A percentile compares a stretch with the other conserved stretches of the same genome.
These are phyloP conservation scores for Cyberlindnera bimundalis DNA, from an alignment of 805 yeast species.

Conservation along the genomic window DNA sequence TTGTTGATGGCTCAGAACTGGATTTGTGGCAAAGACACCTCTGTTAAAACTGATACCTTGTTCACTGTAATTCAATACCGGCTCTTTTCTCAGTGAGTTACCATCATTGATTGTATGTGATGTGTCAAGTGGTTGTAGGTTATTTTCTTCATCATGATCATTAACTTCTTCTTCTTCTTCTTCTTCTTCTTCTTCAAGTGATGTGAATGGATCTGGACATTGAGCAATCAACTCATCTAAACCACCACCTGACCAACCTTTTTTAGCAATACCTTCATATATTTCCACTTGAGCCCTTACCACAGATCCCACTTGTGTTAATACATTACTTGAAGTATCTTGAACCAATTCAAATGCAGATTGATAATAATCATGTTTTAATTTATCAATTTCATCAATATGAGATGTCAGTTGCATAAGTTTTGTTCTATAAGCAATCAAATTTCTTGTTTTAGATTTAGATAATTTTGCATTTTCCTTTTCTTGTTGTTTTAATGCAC, in stretches of 20 bases:
- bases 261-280: slow-evolving; percentile 74
- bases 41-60: slow-evolving; percentile 17
- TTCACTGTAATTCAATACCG: slow-evolving; percentile 4
- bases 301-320: slow-evolving; percentile 55
- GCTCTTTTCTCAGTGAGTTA: slow-evolving; percentile 1
- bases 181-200: slow-evolving; percentile 19
- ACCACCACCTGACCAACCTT: slow-evolving; percentile 89
- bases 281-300: slow-evolving; percentile 80
- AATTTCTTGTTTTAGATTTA: slow-evolving; percentile 57
- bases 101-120: slow-evolving; percentile 2
- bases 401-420: slow-evolving; percentile 66
- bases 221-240: slow-evolving; percentile 61
- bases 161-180: slow-evolving; percentile 9
- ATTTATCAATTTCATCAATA: slow-evolving; percentile 71
- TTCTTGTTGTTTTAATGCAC: slow-evolving; percentile 56
- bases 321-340: slow-evolving; percentile 52
- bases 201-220: slow-evolving; percentile 62
- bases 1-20: slow-evolving; percentile 19
- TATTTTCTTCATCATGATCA: too few relatives aligned
- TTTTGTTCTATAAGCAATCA: slow-evolving; percentile 64
- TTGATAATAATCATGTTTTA: slow-evolving; percentile 73
- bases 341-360: slow-evolving; percentile 60
- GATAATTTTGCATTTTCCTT: slow-evolving; percentile 55
- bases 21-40: slow-evolving; percentile 10
- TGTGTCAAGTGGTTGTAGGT: slow-evolving; percentile 1